These are phyloP conservation scores for Cyclaneusma minus DNA, from an alignment of 2,329 filamentous ascomycete species.

Conservation along the genomic window DNA sequence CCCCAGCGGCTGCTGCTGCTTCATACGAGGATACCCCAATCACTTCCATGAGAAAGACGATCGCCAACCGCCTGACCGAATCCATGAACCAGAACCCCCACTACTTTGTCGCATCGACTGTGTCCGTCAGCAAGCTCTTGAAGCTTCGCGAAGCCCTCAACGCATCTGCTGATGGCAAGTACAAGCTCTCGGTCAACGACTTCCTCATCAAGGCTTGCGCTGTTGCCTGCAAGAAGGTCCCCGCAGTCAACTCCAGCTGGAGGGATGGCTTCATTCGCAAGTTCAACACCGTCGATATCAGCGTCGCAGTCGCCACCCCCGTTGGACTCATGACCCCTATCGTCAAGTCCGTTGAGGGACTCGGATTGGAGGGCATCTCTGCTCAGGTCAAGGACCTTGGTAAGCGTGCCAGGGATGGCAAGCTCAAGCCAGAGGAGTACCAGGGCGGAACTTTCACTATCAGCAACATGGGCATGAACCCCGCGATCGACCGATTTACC, in stretches of 20 bases:
- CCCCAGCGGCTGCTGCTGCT: conserved; percentile 37
- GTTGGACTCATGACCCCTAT: conserved; percentile 94
- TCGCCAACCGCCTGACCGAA: conserved; percentile 78
- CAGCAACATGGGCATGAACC: conserved; percentile 99
- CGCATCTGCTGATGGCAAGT: conserved; percentile 73
- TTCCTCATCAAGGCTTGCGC: conserved; percentile 96
- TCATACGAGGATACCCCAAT: conserved; percentile 73
- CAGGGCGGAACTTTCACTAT: conserved; percentile 98
- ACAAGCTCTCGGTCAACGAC: conserved; percentile 99
- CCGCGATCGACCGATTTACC: conserved; percentile 89
- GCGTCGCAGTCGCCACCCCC: conserved; percentile 87
- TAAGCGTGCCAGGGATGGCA: conserved; percentile 89
- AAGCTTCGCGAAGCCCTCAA: conserved; percentile 95
- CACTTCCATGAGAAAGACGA: conserved; percentile 93
- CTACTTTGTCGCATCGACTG: conserved; percentile 85
- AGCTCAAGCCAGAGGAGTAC: conserved; percentile 99
- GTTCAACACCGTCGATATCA: conserved; percentile 86
- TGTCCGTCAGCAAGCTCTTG: conserved; percentile 88
- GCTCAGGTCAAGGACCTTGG: conserved; percentile 86
- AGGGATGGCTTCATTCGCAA: conserved; percentile 80
- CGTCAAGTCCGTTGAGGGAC: conserved; percentile 73
- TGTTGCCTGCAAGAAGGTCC: conserved; percentile 81
- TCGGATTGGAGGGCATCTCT: conserved; percentile 81
- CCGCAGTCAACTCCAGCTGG: conserved; percentile 93
- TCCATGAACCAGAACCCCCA: conserved; percentile 91